These are phyloP conservation scores for Calocybe gangraenosa DNA, from an alignment of 768 basidiomycete species.

Conservation along the genomic window DNA sequence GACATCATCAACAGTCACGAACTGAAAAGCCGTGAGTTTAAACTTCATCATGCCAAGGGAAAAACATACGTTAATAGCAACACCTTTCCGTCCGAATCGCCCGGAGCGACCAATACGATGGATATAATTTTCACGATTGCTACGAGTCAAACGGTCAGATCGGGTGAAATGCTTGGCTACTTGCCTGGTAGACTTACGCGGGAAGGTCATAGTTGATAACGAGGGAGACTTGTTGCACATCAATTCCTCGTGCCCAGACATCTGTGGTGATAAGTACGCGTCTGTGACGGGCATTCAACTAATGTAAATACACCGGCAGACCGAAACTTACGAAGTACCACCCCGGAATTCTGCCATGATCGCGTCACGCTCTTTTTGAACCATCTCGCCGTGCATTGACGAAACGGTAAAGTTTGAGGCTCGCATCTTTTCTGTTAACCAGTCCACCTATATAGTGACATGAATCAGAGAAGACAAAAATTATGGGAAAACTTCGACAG, in stretches of 20 bases:
- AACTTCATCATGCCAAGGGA: constrained; percentile 3
- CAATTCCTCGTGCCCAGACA: constrained; percentile 97
- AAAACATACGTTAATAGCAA: constrained; percentile 88
- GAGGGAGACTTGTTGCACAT: constrained; percentile 95
- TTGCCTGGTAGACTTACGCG: constrained; percentile 49
- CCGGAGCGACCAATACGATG: constrained; percentile 99
- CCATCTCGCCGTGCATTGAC: constrained; percentile 96
- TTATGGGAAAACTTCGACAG: constrained; percentile 14
- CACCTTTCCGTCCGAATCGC: constrained; percentile 98
- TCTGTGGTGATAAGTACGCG: constrained; percentile 95
- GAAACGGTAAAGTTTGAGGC: constrained; percentile 99
- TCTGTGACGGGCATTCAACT: constrained; percentile 34
- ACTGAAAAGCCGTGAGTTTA: constrained; percentile 39
- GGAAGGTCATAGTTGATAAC: constrained; percentile 98
- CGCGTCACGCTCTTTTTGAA: constrained; percentile 90
- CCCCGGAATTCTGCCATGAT: constrained; percentile 97
- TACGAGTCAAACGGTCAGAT: constrained; percentile 22
- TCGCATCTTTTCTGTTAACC: constrained; percentile 98
- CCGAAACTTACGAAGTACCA: constrained; percentile 72
- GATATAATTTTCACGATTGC: constrained; percentile 98
- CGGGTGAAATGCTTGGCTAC: too few species aligned
- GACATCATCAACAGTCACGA: constrained; percentile 93
- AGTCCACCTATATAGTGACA: constrained; percentile 71
- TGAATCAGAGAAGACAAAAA: constrained; percentile 7
- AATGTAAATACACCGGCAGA: constrained; percentile 8